Conservation (phyloP, 169 alveolate genomes). For the Plasmodium inui region DNA sequence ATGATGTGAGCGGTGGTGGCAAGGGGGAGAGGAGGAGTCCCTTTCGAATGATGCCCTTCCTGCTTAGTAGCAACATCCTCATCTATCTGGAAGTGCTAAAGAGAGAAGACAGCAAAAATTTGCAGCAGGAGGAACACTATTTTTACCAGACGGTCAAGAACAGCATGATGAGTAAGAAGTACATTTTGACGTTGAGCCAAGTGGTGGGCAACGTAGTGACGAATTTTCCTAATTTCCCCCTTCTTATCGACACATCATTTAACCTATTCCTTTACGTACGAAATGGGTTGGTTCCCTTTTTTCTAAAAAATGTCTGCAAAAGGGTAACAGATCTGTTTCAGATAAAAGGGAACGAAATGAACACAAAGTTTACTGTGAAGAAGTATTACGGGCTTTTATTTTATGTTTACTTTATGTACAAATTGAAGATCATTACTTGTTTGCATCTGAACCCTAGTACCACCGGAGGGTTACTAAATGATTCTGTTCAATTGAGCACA, state of each 20-base stretch:
- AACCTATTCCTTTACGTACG: conserved; percentile 39
- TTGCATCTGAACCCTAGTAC: neutral
- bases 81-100: conserved; percentile 33
- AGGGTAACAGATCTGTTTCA: neutral
- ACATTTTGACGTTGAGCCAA: conserved; percentile 6
- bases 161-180: conserved; percentile 18
- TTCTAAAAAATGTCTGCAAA: conserved; percentile 24
- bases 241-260: conserved; percentile 15
- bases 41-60: neutral
- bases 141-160: conserved; percentile 14
- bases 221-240: conserved; percentile 27
- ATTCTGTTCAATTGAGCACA: neutral
- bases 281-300: conserved; percentile 13
- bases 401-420: conserved; percentile 36
- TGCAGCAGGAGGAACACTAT: conserved; percentile 28
- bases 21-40: no score
- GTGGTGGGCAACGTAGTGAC: neutral
- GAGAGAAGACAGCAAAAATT: conserved; percentile 16
- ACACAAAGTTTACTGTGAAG: conserved; percentile 38
- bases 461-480: conserved; percentile 15
- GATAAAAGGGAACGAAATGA: conserved; percentile 23
- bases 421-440: conserved; percentile 23
- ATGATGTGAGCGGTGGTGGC: neutral
- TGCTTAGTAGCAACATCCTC: conserved; percentile 19
- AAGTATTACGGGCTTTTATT: conserved; percentile 34